Conservation (phyloP, 1,284 basidiomycete genomes). For the Apiotrichum veenhuisii region DNA sequence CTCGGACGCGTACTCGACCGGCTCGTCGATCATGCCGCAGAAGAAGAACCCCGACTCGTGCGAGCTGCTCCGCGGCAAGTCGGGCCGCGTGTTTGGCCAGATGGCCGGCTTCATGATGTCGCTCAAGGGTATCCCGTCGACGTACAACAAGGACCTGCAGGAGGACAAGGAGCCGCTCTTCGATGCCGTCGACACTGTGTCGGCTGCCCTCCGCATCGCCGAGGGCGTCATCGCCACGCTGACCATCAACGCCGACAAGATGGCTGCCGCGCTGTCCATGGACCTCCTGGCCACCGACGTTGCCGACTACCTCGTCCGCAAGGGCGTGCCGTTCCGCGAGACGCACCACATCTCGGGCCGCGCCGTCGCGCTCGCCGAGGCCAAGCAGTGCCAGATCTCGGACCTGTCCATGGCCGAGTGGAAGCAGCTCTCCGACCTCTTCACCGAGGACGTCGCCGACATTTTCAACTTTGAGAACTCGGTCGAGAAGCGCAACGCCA, state of each 20-base stretch:
- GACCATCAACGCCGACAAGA: conserved; percentile 81
- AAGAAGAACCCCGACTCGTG: conserved; percentile 99
- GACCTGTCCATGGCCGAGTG: conserved; percentile 77
- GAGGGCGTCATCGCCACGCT: conserved; percentile 91
- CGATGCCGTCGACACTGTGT: conserved; percentile 84
- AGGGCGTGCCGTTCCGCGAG: conserved; percentile 97
- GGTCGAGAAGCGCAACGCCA: conserved; percentile 88
- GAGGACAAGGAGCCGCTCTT: conserved; percentile 98
- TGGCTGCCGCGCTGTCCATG: conserved; percentile 85
- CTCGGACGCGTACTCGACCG: conserved; percentile 97
- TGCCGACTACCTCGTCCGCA: conserved; percentile 95
- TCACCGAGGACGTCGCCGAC: conserved; percentile 71
- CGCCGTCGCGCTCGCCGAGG: conserved; percentile 89
- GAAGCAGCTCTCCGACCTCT: conserved; percentile 68
- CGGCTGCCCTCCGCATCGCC: conserved; percentile 85
- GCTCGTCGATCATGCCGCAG: conserved; percentile 99
- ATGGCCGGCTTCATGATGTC: conserved; percentile 99
- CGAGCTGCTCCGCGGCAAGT: conserved; percentile 91
- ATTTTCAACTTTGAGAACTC: conserved; percentile 92
- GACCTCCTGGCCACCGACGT: conserved; percentile 96
- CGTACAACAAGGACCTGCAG: conserved; percentile 98
- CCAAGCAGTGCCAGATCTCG: conserved; percentile 72
- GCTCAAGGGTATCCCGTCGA: conserved; percentile 92
- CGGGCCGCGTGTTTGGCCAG: conserved; percentile 89
- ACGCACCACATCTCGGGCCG: conserved; percentile 97